These are phyloP conservation scores for Aphanomyces stellatus DNA, from an alignment of 352 stramenopile genomes.

Conservation along the genomic window DNA sequence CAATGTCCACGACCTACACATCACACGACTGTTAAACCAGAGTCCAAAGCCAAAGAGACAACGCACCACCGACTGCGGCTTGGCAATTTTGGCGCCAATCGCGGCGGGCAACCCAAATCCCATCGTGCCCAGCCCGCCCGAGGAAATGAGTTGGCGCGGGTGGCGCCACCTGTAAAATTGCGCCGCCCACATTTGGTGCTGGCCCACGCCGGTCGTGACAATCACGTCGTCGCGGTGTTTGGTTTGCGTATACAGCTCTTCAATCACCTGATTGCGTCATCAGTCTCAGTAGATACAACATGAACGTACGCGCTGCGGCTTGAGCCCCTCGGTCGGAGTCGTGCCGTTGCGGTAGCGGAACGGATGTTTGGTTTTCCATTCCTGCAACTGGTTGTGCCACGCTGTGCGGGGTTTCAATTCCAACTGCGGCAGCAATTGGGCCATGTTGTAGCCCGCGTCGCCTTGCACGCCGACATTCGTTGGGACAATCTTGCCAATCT, in stretches of 20 bases:
- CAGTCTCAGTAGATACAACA: not conserved
- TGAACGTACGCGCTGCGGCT: constrained; percentile 73
- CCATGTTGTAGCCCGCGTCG: constrained; percentile 88
- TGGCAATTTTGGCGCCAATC: constrained; percentile 92
- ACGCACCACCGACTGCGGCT: constrained; percentile 55
- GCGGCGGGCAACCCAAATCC: constrained; percentile 89
- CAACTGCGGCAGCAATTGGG: constrained; percentile 78
- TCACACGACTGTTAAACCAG: not conserved
- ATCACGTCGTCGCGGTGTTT: constrained; percentile 88
- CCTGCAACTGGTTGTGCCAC: constrained; percentile 88
- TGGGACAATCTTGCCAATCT: constrained; percentile 80
- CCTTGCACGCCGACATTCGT: constrained; percentile 66
- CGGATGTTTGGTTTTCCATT: constrained; percentile 89
- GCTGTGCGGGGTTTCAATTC: constrained; percentile 74
- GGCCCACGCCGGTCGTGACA: constrained; percentile 92
- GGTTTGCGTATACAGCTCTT: constrained; percentile 91
- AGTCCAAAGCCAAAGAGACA: not conserved
- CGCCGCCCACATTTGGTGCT: constrained; percentile 96
- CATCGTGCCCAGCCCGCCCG: constrained; percentile 93
- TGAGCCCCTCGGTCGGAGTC: constrained; percentile 70
- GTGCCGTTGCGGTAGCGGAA: constrained; percentile 82
- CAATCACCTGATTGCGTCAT: constrained; percentile 41
- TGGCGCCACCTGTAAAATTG: constrained; percentile 95
- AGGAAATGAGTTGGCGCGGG: constrained; percentile 90
- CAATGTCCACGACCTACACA: constrained; percentile 83